Conservation (phyloP, 2,329 filamentous ascomycete species). For the Aspergillus candidus region DNA sequence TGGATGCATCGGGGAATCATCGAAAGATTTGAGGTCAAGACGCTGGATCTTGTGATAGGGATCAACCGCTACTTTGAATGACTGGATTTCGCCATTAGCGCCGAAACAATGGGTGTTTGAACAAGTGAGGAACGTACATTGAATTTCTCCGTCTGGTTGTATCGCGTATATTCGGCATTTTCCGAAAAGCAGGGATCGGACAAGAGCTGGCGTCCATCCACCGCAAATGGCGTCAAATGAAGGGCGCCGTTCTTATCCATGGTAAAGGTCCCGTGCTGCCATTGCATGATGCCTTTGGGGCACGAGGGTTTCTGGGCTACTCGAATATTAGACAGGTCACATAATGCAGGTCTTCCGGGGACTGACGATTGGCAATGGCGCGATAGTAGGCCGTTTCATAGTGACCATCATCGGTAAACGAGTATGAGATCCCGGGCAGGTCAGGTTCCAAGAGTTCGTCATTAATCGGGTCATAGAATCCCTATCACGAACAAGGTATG, state of each 20-base stretch:
- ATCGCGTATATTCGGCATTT: constrained; percentile 56
- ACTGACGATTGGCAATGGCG: constrained; percentile 62
- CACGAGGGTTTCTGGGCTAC: constrained; percentile 56
- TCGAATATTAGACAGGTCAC: constrained; percentile 4
- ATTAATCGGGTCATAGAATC: constrained; percentile 62
- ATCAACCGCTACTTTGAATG: constrained; percentile 47
- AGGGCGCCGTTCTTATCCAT: constrained; percentile 55
- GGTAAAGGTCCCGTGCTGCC: constrained; percentile 62
- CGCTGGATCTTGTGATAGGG: constrained; percentile 56
- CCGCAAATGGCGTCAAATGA: constrained; percentile 53
- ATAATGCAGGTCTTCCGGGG: constrained; percentile 5
- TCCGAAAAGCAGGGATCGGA: constrained; percentile 58
- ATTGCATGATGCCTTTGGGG: constrained; percentile 62
- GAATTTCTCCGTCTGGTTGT: constrained; percentile 59
- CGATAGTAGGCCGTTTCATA: constrained; percentile 67
- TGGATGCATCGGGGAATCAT: constrained; percentile 60
- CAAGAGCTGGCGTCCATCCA: constrained; percentile 62
- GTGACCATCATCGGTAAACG: constrained; percentile 61
- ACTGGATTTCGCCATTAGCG: constrained; percentile 21
- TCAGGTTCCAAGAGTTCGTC: constrained; percentile 62
- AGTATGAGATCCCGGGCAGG: constrained; percentile 66
- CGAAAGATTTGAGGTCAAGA: constrained; percentile 58
- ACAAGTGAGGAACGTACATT: constrained; percentile 41
- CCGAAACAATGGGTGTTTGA: not conserved
- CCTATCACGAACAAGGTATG: constrained; percentile 36